A percentile compares a stretch with the other conserved stretches of the same genome.
These are phyloP conservation scores for Parsonsia alboflavescens DNA, from an alignment of 257 asterid species.

Conservation along the genomic window DNA sequence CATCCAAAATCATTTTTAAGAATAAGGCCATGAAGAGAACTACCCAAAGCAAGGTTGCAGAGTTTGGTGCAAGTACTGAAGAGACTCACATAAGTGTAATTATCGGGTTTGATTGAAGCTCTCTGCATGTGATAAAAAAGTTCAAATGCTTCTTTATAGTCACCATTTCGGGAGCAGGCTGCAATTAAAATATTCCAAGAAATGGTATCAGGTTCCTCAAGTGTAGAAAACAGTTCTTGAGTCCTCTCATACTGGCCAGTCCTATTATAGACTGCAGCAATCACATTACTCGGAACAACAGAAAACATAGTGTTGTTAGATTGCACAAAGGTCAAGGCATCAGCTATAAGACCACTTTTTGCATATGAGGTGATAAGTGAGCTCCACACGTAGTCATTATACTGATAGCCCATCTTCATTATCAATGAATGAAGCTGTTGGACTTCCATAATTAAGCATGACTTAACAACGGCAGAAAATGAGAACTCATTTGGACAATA, in stretches of 20 bases:
- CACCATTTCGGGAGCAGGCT: conserved; percentile 81
- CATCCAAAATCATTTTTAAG: conserved; percentile 36
- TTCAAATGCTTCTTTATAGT: conserved; percentile 58
- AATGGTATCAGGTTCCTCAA: conserved; percentile 63
- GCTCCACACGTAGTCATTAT: conserved; percentile 48
- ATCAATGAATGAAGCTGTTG: conserved; percentile 64
- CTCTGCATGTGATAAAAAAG: conserved; percentile 65
- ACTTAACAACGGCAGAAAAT: conserved; percentile 54
- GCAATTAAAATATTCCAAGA: conserved; percentile 89
- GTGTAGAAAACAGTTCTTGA: conserved; percentile 58
- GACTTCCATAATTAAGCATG: conserved; percentile 37
- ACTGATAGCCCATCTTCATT: conserved; percentile 54
- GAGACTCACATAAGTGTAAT: conserved; percentile 72
- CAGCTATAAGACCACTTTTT: conserved; percentile 37
- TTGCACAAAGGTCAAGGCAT: conserved; percentile 48
- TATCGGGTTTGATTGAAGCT: conserved; percentile 48
- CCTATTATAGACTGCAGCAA: conserved; percentile 68
- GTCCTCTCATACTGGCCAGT: conserved; percentile 58
- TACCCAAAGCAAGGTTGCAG: conserved; percentile 67
- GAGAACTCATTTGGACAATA: conserved; percentile 53
- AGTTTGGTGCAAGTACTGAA: conserved; percentile 57
- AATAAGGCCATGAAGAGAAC: conserved; percentile 63
- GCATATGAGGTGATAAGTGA: conserved; percentile 65
- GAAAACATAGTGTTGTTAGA: conserved; percentile 25
- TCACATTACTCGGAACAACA: conserved; percentile 46